A percentile compares a stretch with the other conserved stretches of the same genome.
These are phyloP conservation scores for Chenopodium formosanum DNA, from an alignment of 148 eudicot genomes.

Conservation along the genomic window DNA sequence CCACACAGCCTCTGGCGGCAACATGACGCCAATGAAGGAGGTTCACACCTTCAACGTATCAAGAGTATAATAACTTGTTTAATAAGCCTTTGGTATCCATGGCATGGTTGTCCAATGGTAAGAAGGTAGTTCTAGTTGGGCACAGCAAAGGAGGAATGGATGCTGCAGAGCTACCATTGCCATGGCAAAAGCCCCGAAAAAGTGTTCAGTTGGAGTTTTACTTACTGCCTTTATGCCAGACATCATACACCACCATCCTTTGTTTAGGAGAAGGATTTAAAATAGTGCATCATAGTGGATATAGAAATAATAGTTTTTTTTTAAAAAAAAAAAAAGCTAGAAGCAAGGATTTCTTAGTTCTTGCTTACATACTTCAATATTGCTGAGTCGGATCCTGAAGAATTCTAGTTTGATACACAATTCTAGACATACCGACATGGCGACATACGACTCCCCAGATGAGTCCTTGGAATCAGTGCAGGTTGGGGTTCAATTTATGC, in stretches of 20 bases:
- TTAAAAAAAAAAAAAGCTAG: too few relatives aligned
- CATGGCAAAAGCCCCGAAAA: slow-evolving; percentile 30
- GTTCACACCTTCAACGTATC: slow-evolving; percentile 7
- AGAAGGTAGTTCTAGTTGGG: slow-evolving; percentile 32
- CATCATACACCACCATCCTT: slow-evolving; percentile 23
- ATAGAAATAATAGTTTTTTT: too few relatives aligned
- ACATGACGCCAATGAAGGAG: slow-evolving; percentile 16
- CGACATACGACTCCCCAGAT: background rate
- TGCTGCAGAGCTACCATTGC: slow-evolving; percentile 27
- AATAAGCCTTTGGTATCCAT: slow-evolving; percentile 31
- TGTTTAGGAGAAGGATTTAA: background rate
- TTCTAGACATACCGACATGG: background rate
- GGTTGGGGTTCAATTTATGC: slow-evolving; percentile 22
- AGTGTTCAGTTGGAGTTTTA: slow-evolving; percentile 22
- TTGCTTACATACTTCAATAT: slow-evolving; percentile 28
- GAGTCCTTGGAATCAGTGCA: background rate
- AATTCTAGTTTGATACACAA: background rate
- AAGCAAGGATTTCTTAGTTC: background rate
- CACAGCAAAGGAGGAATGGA: slow-evolving; percentile 31
- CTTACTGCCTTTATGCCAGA: slow-evolving; percentile 35
- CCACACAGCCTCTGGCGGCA: slow-evolving; percentile 25
- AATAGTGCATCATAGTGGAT: slow-evolving; percentile 10
- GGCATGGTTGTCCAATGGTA: slow-evolving; percentile 16
- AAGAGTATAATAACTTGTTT: too few relatives aligned
- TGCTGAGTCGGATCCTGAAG: slow-evolving; percentile 10